Evolutionary conservation across 108 stramenopile species (phyloP).

Genomic region (Mediolabrus comicus): DNA sequence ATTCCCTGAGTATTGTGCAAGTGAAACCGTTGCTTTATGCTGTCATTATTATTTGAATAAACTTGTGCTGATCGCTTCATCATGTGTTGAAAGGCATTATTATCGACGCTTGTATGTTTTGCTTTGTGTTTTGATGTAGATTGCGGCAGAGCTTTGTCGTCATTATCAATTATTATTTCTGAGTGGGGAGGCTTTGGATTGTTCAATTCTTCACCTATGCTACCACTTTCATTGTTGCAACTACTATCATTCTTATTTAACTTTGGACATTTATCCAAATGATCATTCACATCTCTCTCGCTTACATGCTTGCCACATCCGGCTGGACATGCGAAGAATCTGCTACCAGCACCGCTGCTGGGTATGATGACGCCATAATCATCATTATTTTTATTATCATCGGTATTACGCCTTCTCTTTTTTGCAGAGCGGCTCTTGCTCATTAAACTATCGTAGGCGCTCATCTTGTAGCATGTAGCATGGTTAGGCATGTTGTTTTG

Average conservation of each 20-base stretch:
- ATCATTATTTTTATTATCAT: neutral
- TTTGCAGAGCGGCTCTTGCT: neutral
- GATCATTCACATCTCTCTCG: conserved; percentile 41
- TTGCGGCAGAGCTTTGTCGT: conserved; percentile 3
- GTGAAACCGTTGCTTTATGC: conserved; percentile 35
- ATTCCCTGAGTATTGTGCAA: conserved; percentile 35
- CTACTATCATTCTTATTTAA: neutral
- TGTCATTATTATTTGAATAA: conserved; percentile 22
- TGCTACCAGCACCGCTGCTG: neutral
- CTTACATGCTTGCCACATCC: conserved; percentile 48
- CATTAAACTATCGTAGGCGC: neutral
- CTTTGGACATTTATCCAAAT: conserved; percentile 30
- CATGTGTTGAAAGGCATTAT: conserved; percentile 55
- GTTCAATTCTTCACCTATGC: neutral
- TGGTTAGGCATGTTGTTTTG: too few relatives aligned
- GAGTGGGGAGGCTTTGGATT: neutral
- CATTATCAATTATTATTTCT: conserved; percentile 13
- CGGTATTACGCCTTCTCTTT: neutral
- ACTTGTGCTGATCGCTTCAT: conserved; percentile 58
- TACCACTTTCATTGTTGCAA: neutral
- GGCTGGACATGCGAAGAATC: conserved; percentile 39
- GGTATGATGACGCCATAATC: neutral
- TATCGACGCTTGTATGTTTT: neutral
- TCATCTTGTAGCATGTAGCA: too few relatives aligned
- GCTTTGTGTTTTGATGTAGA: neutral